Evolutionary conservation across 2,329 filamentous ascomycete species (phyloP), one percentile per base, ranked within the genome.

Genomic region (Xylaria sp.): DNA sequence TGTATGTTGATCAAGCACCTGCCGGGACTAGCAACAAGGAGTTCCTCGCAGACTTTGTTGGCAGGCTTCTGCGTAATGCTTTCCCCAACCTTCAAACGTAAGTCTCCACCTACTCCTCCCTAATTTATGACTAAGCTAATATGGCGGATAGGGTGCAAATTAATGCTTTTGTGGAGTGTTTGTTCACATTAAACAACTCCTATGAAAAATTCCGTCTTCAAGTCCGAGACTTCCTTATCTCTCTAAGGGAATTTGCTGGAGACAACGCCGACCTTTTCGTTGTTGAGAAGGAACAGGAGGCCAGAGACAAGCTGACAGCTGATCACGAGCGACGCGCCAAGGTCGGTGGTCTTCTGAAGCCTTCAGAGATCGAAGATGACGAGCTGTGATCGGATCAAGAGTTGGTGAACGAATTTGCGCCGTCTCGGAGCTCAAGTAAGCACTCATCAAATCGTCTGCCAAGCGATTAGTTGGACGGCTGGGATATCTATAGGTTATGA

Each of bases 201-300:
- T 90, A 97, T 73, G 92, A 93, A 78, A 94, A 94, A 80, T 99
- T 99, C 90, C 97, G 97, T 80, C 89, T 97, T 64, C 94, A 97
- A 77, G 85, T 99, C 61, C 93, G 96, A 73, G 96, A 99, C 82
- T 99, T 99, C 88, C 84, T 99, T 74, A 97, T 99, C 76, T 97
- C 94, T 25, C 86, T 99, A 74, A 97, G 98, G 83, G 97, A 99
- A 82, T 99, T 98, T 71, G 91, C 93, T 0, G 96, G 93, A 61
- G 96, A 99, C 82, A 98, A 98, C 76, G 90, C 95, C 0, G 96
- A 99, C 78, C 87, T 99, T 10, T 99, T 92, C 81, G 90, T 92
- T 3, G 94, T 97, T 67, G 96, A 99, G 81, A 94, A 97, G 81
- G 96, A 99, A 81, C 92, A 97, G 80, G 93, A 94, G 72, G 91